phyloP scores from a whole-genome alignment of 140 eudicot species.

The Ambrosia hybrid region DNA sequence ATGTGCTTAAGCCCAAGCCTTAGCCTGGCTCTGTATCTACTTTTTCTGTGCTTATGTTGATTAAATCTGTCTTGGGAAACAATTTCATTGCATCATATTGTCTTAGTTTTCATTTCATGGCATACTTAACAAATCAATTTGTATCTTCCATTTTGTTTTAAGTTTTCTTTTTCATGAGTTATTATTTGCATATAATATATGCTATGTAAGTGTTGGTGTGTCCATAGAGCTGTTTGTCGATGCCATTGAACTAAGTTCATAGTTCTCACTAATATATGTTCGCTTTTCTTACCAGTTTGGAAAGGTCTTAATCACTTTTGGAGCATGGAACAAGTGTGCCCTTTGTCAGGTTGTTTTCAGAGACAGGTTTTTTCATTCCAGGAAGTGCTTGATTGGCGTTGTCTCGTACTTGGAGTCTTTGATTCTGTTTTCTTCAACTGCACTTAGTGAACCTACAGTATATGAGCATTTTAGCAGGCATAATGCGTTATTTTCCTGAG shows the following conservation, averaged over 20 bases:
- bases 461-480: conserved; percentile 58
- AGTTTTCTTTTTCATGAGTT: too few species aligned
- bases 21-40: too few species aligned
- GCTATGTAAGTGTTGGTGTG: not conserved
- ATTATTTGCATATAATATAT: too few species aligned
- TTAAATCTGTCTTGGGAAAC: too few species aligned
- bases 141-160: too few species aligned
- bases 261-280: not conserved
- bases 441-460: conserved; percentile 62
- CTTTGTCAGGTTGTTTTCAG: conserved; percentile 61
- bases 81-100: too few species aligned
- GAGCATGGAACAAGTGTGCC: conserved; percentile 74
- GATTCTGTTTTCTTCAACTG: conserved; percentile 67
- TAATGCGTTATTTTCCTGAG: conserved; percentile 53
- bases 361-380: conserved; percentile 56
- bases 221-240: not conserved
- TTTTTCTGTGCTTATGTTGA: too few species aligned
- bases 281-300: conserved; percentile 35
- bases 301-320: conserved; percentile 40
- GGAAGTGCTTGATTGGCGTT: conserved; percentile 85
- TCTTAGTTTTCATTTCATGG: too few species aligned
- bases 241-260: too few species aligned
- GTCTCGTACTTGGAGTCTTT: conserved; percentile 57
- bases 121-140: too few species aligned
- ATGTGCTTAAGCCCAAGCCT: too few species aligned